Evolutionary conservation across 2,329 filamentous ascomycete genomes (phyloP), one percentile per base, ranked within the genome.

Genomic region (Blastomyces gilchristii): DNA sequence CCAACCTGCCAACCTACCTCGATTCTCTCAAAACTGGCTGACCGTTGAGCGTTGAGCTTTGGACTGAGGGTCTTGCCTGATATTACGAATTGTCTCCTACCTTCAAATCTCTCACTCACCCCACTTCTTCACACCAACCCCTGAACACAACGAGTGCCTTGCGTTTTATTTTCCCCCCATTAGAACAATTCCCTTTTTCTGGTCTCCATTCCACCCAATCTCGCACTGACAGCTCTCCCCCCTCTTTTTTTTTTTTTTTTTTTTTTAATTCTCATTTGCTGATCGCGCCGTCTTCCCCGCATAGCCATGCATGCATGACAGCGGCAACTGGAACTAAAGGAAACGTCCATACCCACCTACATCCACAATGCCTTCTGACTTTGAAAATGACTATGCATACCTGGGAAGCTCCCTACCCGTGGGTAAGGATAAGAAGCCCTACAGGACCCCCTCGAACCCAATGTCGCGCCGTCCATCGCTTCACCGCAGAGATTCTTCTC

Each of bases 381-480:
- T 61, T 63, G 84, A 87, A 73, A 81, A 81, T 67, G 76, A 75
- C 67, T 77, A 80, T 67, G 79, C 79, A 65, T 81, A 82, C 65
- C 81, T 82, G 67, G 79, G 80, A 66, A 80, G 84, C 68, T 79
- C 83, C 57, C 79, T 91, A 64, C 87, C 90, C 39, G 87, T 88
- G 45, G 87, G 89, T 12, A 82, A 83, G 45, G 86, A 88, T 67
- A 88, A 88, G 34, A 88, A 88, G 34, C 87, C 88, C 25, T 90
- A 89, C 69, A 82, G 87, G 69, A 87, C 87, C 8, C 85, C 87
- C 66, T 72, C 73, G 7, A 71, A 69, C 63, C 76, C 77, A 16
- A 71, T 79, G 60, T 92, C 90, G 34, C 83, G 86, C 68, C 57
- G 43, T 5, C 80, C 83, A 57, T 81, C 79, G 59, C 89, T 89